Evolutionary conservation across 768 basidiomycete genomes (phyloP).

Genomic region (Xerocomus spinulosus): DNA sequence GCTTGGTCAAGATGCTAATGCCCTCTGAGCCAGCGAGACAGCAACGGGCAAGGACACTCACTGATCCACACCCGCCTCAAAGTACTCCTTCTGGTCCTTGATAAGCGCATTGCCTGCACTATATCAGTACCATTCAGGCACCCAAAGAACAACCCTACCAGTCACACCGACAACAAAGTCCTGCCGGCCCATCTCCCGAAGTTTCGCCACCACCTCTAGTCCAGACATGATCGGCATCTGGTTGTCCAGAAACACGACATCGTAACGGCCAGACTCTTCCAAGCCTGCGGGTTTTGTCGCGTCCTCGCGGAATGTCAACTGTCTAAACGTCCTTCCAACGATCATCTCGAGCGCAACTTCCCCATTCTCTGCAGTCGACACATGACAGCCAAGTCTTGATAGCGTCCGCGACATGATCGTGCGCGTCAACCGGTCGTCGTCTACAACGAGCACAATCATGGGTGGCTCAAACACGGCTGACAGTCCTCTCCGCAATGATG

Average conservation of each 20-base stretch:
- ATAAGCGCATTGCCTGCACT: constrained; percentile 49
- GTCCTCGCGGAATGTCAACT: neutral
- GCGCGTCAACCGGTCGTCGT: constrained; percentile 78
- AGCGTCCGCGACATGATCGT: constrained; percentile 77
- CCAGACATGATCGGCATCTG: constrained; percentile 85
- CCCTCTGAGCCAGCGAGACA: neutral
- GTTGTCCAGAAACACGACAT: constrained; percentile 59
- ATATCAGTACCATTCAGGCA: constrained; percentile 5
- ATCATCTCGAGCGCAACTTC: constrained; percentile 72
- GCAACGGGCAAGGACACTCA: constrained; percentile 33
- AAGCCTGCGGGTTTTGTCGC: neutral
- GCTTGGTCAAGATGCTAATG: constrained; percentile 70
- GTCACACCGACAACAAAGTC: constrained; percentile 86
- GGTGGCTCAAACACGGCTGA: constrained; percentile 41
- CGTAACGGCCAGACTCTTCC: constrained; percentile 24
- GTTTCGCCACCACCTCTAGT: constrained; percentile 56
- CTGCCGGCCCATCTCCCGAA: constrained; percentile 58
- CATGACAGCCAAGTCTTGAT: constrained; percentile 70
- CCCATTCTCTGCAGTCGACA: constrained; percentile 83
- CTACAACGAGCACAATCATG: constrained; percentile 72
- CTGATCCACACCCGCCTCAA: constrained; percentile 73
- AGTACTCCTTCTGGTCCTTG: constrained; percentile 69
- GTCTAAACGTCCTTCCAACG: constrained; percentile 34
- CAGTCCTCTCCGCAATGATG: constrained; percentile 9
- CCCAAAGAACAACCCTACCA: constrained; percentile 35